Evolutionary conservation across 169 alveolate genomes (phyloP).

Genomic region (Ichthyophthirius multifiliis): DNA sequence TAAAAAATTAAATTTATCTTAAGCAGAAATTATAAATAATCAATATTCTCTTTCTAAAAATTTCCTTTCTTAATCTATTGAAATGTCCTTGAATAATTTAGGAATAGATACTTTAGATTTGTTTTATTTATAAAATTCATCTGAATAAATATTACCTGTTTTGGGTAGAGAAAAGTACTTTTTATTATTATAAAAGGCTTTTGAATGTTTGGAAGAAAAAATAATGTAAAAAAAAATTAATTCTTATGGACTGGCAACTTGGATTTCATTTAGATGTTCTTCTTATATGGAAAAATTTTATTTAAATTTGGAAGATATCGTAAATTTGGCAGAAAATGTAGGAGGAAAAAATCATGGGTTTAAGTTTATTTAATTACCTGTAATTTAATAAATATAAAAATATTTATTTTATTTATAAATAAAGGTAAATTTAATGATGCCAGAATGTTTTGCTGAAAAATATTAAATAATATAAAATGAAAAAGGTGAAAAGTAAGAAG

Average conservation of each 20-base stretch:
- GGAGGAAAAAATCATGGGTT: constrained; percentile 71
- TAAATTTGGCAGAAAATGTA: constrained; percentile 60
- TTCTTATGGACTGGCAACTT: constrained; percentile 79
- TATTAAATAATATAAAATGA: constrained; percentile 55
- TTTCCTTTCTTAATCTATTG: constrained; percentile 47
- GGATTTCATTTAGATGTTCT: constrained; percentile 74
- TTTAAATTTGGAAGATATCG: constrained; percentile 50
- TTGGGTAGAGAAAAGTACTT: constrained; percentile 48
- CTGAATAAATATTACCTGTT: constrained; percentile 64
- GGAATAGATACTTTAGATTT: constrained; percentile 69
- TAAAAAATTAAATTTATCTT: constrained; percentile 37
- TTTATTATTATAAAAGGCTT: constrained; percentile 54
- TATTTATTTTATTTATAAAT: background rate
- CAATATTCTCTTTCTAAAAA: constrained; percentile 77
- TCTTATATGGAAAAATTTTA: constrained; percentile 60
- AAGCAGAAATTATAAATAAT: constrained; percentile 58
- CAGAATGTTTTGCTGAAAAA: constrained; percentile 69
- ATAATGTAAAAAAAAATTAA: constrained; percentile 50
- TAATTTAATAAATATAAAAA: background rate
- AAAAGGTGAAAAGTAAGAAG: too few relatives aligned
- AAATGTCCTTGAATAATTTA: constrained; percentile 45
- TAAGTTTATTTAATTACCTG: constrained; percentile 67
- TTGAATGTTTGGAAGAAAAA: constrained; percentile 59
- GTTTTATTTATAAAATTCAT: constrained; percentile 69
- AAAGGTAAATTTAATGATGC: constrained; percentile 59